A percentile compares a stretch with the other conserved stretches of the same genome.
Conservation (phyloP, 441 rosid species). For the Adansonia gregorii region DNA sequence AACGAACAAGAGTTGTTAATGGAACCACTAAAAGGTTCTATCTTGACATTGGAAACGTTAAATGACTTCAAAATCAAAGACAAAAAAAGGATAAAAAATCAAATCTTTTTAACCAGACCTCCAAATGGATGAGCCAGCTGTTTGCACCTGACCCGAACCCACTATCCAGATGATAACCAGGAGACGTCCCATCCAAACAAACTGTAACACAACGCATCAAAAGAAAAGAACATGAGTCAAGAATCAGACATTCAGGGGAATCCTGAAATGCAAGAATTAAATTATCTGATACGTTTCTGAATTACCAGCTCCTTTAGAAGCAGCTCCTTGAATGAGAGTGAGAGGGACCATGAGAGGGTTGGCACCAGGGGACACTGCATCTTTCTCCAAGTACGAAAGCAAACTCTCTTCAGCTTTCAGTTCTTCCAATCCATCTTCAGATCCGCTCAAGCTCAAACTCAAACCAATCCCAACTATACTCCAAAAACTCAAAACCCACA, state of each 20-base stretch:
- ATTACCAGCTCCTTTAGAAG: conserved; percentile 81
- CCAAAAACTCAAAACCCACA: conserved; percentile 28
- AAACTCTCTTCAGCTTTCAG: conserved; percentile 34
- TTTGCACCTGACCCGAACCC: conserved; percentile 67
- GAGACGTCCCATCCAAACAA: conserved; percentile 69
- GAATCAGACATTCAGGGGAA: background rate
- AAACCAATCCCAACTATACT: conserved; percentile 28
- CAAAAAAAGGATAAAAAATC: conserved; percentile 9
- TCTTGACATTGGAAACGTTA: background rate
- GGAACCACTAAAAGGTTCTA: background rate
- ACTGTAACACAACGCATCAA: conserved; percentile 56
- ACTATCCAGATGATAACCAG: conserved; percentile 70
- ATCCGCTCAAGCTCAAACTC: conserved; percentile 36
- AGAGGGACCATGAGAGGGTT: conserved; percentile 69
- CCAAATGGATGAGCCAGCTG: conserved; percentile 65
- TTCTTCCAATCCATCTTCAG: conserved; percentile 41
- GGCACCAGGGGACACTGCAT: conserved; percentile 38
- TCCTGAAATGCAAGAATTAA: background rate
- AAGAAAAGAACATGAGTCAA: background rate
- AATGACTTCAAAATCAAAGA: background rate
- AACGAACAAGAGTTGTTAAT: background rate
- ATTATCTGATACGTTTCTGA: background rate
- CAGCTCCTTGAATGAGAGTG: conserved; percentile 84
- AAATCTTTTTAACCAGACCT: conserved; percentile 40
- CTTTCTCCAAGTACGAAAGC: conserved; percentile 41